Base-by-base conservation (phyloP, 1,139 yeast species). In the Nakaseomyces nivariensis region DNA sequence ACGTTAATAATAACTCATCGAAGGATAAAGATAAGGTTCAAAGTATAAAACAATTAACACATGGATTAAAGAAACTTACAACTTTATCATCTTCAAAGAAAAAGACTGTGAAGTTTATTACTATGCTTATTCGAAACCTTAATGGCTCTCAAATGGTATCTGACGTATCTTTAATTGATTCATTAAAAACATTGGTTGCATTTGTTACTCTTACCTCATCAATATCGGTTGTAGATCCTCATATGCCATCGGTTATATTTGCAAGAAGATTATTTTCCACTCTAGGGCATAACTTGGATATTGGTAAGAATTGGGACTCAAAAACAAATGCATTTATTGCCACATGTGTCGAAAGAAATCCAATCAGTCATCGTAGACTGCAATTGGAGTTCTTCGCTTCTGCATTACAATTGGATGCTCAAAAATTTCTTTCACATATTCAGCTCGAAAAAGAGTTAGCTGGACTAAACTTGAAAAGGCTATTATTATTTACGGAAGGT, bases 361-460 rank as follows among this genome's bases (percentile, higher is more conserved):
- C 58, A 1, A 50, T 43, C 22, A 49, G 59, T 11, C 54, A 53
- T 29, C 54, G 58, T 31, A 54, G 59, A 32, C 49, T 63, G 4
- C 65, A 61, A 45, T 51, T 64, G 27, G 67, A 64, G 43, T 62
- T 55, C 47, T 62, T 64, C 45, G 58, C 64, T n/a, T 61, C 63
- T 1, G 59, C 62, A 0, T 49, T 63, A 8, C 60, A 58, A 43
- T 36, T 63, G 27, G 59, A 57, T 25, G 56, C 60, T 10, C 52
- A 51, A 11, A 48, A 51, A 6, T 63, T 63, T 41, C 48, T 62
- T 24, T 22, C 46, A 3, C 59, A 58, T 49, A 43, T 61, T 31
- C 51, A 55, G 32, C 47, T 59, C 24, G 54, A 57, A 27, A 56
- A 56, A 24, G 56, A 56, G 27, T 43, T 61, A 3, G 31, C 36